phyloP scores from a whole-genome alignment of 1,139 yeast genomes.

The Yamadazyma triangularis region DNA sequence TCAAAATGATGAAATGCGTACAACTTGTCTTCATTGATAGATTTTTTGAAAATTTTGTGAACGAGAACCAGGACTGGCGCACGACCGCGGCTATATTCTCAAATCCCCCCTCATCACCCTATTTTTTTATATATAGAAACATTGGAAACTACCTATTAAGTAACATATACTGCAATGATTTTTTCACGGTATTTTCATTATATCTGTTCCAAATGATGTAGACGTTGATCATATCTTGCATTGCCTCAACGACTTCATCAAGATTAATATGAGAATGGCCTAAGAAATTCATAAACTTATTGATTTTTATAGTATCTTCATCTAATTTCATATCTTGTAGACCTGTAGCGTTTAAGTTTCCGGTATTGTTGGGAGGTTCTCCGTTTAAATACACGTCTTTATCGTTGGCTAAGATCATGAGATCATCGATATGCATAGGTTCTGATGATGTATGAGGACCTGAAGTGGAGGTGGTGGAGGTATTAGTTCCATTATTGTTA shows the following conservation, averaged over 20 bases:
- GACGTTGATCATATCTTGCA: conserved; percentile 74
- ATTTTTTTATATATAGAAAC: no score
- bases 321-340: conserved; percentile 28
- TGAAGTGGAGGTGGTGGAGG: conserved; percentile 1
- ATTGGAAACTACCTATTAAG: no score
- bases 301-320: conserved; percentile 41
- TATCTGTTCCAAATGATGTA: conserved; percentile 84
- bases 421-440: conserved; percentile 36
- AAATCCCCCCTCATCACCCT: no score
- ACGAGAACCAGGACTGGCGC: no score
- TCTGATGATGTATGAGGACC: not conserved
- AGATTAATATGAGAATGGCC: conserved; percentile 75
- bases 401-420: conserved; percentile 24
- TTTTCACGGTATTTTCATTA: conserved; percentile 53
- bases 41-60: no score
- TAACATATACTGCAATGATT: conserved; percentile 40
- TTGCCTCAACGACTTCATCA: conserved; percentile 71
- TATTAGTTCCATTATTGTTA: not conserved
- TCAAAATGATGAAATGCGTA: no score
- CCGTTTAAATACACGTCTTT: conserved; percentile 3
- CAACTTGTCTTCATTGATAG: no score
- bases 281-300: conserved; percentile 58
- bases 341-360: conserved; percentile 14
- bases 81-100: no score
- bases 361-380: conserved; percentile 1